Conservation (phyloP, 805 yeast genomes). For the Ogataea wickerhamii region DNA sequence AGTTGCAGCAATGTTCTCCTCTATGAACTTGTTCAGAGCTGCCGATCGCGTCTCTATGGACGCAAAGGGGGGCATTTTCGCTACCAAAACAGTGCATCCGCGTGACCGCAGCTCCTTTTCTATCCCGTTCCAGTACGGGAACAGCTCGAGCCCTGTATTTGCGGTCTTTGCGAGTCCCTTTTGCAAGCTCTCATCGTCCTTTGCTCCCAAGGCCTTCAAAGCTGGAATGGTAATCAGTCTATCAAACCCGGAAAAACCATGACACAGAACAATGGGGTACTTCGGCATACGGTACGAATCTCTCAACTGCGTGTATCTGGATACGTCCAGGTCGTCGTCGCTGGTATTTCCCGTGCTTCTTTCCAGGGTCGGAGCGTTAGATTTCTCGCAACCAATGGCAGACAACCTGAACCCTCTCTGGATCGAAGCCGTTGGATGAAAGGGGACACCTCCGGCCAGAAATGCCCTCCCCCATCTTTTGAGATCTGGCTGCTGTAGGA, state of each 20-base stretch:
- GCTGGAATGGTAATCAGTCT: conserved; percentile 40
- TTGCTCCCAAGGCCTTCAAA: conserved; percentile 6
- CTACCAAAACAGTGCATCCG: conserved; percentile 68
- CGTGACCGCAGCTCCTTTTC: conserved; percentile 52
- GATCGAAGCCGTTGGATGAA: too few species aligned
- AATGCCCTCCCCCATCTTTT: too few species aligned
- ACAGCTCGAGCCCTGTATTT: conserved; percentile 33
- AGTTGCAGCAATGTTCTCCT: not conserved
- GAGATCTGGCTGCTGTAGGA: too few species aligned
- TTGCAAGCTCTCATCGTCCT: not conserved
- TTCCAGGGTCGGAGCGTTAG: conserved; percentile 9
- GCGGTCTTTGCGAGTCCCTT: conserved; percentile 8
- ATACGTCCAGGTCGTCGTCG: conserved; percentile 27
- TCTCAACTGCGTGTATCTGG: conserved; percentile 30
- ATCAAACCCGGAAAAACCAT: conserved; percentile 85
- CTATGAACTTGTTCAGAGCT: conserved; percentile 50
- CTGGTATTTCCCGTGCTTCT: conserved; percentile 10
- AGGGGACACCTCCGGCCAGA: too few species aligned
- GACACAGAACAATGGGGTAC: conserved; percentile 77
- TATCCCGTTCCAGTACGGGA: conserved; percentile 84
- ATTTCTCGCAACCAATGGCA: too few species aligned
- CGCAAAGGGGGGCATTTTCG: conserved; percentile 81
- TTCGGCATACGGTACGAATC: conserved; percentile 55
- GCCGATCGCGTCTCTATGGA: conserved; percentile 66
- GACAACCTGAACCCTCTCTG: too few species aligned